phyloP scores from a whole-genome alignment of 345 rosid genomes.

The Hypericum androsaemum region DNA sequence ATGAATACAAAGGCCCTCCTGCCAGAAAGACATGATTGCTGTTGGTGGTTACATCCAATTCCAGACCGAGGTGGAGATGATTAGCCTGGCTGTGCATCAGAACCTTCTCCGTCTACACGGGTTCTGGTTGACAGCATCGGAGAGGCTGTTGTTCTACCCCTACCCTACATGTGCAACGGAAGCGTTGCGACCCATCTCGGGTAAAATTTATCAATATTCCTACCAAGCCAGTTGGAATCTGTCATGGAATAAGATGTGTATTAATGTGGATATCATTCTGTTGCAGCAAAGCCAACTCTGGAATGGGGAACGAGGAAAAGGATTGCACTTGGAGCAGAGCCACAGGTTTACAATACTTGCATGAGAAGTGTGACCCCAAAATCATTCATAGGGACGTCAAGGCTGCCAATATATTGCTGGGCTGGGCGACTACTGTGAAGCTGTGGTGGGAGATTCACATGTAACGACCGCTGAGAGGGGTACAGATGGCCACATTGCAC shows the following conservation, averaged over 20 bases:
- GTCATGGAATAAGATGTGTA: background rate
- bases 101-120: constrained; percentile 76
- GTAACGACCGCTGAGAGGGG: constrained; percentile 95
- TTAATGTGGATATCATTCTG: too few species aligned
- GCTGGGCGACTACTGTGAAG: constrained; percentile 68
- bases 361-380: constrained; percentile 95
- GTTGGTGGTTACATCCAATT: constrained; percentile 72
- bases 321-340: constrained; percentile 77
- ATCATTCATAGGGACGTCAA: constrained; percentile 92
- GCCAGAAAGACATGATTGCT: constrained; percentile 61
- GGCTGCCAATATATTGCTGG: constrained; percentile 91
- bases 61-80: constrained; percentile 91
- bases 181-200: constrained; percentile 88
- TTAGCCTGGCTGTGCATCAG: constrained; percentile 90
- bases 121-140: constrained; percentile 66
- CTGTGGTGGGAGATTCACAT: constrained; percentile 87
- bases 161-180: constrained; percentile 91
- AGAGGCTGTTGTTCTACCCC: constrained; percentile 79
- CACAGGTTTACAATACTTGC: constrained; percentile 81
- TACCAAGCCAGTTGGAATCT: background rate
- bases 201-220: constrained; percentile 20
- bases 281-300: constrained; percentile 62
- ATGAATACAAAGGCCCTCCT: constrained; percentile 83
- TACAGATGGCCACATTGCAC: constrained; percentile 90
- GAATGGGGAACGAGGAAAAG: constrained; percentile 91